Percentiles rank a stretch among this genome's conserved stretches.
These are phyloP conservation scores for Candida verbasci DNA, from an alignment of 805 yeast genomes.

Conservation along the genomic window DNA sequence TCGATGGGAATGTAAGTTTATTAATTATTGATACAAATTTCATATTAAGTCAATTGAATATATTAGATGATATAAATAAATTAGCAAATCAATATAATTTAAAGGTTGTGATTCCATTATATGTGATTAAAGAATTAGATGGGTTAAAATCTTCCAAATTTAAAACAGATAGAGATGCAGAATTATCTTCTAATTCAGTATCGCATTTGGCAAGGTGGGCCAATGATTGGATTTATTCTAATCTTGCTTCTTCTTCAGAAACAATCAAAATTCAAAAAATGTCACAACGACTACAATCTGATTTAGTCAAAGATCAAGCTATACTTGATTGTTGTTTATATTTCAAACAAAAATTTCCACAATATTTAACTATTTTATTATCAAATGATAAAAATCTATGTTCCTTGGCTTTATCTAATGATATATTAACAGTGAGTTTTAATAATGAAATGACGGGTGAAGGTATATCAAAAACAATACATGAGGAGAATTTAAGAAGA, in stretches of 20 bases:
- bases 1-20: constrained; percentile 26
- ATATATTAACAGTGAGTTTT: constrained; percentile 57
- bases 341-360: constrained; percentile 37
- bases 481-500: constrained; percentile 26
- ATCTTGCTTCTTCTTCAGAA: constrained; percentile 48
- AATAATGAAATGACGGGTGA: constrained; percentile 41
- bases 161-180: constrained; percentile 10
- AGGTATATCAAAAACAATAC: constrained; percentile 38
- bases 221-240: constrained; percentile 68
- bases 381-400: constrained; percentile 86
- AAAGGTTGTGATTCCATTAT: constrained; percentile 60
- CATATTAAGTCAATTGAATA: constrained; percentile 59
- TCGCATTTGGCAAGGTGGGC: constrained; percentile 66
- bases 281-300: constrained; percentile 46
- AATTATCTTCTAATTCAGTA: constrained; percentile 26
- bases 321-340: constrained; percentile 81
- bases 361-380: constrained; percentile 50
- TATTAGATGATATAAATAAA: constrained; percentile 49
- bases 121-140: constrained; percentile 76
- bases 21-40: constrained; percentile 84
- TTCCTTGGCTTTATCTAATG: constrained; percentile 67
- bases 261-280: constrained; percentile 63
- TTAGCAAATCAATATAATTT: constrained; percentile 41
- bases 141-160: constrained; percentile 55
- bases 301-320: constrained; percentile 64